Base-by-base conservation (phyloP, 2,329 filamentous ascomycete species). In the Sporothrix mexicana region DNA sequence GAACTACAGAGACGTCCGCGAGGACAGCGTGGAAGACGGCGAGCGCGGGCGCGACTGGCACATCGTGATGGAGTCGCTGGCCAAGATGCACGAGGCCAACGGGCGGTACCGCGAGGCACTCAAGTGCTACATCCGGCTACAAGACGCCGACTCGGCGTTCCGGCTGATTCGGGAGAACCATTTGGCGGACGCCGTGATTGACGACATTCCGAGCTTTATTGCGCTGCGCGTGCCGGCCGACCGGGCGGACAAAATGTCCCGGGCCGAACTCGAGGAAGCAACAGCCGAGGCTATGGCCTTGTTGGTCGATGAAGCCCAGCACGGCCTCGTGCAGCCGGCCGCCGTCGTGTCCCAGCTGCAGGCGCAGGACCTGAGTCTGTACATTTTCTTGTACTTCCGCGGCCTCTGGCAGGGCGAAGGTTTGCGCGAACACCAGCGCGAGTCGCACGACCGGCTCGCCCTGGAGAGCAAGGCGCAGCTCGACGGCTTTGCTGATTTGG, bases 61-160 rank as follows among this genome's bases (percentile, higher is more conserved):
- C 30, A 92, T 97, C 73, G 87, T 99, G n/a, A 90, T 94, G 83
- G 93, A 95, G 78, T 90, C 92, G 73, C 85, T 99, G 49, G 95
- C 94, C 0, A 94, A 91, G 78, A 85, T 99, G 17, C 93, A 95
- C 79, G 89, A 98, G 72, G 92, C 93, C 9, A 92, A 91, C 76
- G 93, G 93, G 0, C 90, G 93, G 72, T 91, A 93, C 75, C 88
- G 92, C 72, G 94, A 98, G 79, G 95, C 97, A 1, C 84, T 99
- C 61, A 91, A 89, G 78, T 96, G 92, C 81, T 97, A 97, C 79
- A 97, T 99, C 79, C 91, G 89, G 75, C 87, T 98, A 3, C 94
- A 98, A 79, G 94, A 99, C 82, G 95, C 94, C 0, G 94, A 98
- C 79, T 91, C 92, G 10, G 93, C 93, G 0, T 95, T 99, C 88